A percentile compares a stretch with the other conserved stretches of the same genome.
Evolutionary conservation across 2,329 filamentous ascomycete genomes (phyloP).

Genomic region (Penicillium palitans): DNA sequence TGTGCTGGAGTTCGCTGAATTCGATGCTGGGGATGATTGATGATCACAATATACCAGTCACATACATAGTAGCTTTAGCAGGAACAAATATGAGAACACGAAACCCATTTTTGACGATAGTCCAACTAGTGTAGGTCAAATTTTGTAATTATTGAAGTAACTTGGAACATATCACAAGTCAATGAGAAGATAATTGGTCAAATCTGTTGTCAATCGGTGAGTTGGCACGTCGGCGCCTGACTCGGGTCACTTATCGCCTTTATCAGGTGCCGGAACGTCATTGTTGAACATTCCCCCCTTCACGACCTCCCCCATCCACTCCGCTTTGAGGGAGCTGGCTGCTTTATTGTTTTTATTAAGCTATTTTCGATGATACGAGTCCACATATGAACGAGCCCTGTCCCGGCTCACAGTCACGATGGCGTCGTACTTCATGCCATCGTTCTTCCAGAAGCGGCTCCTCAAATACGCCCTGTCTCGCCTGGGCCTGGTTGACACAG

Average conservation of each 20-base stretch:
- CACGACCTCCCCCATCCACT: slow-evolving; percentile 7
- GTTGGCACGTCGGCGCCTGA: slow-evolving; percentile 21
- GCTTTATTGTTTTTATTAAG: slow-evolving; percentile 11
- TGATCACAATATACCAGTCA: slow-evolving; percentile 20
- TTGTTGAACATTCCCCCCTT: slow-evolving; percentile 22
- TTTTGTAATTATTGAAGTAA: neutral
- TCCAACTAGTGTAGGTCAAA: neutral
- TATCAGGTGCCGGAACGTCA: slow-evolving; percentile 34
- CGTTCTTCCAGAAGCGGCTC: slow-evolving; percentile 80
- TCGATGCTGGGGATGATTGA: slow-evolving; percentile 44
- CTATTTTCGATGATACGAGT: slow-evolving; percentile 33
- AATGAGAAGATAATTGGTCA: neutral
- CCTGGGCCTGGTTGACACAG: slow-evolving; percentile 83
- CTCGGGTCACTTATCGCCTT: slow-evolving; percentile 28
- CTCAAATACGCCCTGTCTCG: slow-evolving; percentile 81
- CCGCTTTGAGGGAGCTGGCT: slow-evolving; percentile 8
- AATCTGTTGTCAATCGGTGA: slow-evolving; percentile 5
- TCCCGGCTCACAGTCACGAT: slow-evolving; percentile 51
- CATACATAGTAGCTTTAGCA: neutral
- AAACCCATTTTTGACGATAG: neutral
- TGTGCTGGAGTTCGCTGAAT: slow-evolving; percentile 69
- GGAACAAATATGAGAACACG: neutral
- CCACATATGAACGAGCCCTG: slow-evolving; percentile 28
- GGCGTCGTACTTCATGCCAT: slow-evolving; percentile 74
- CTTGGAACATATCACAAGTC: neutral